Base-by-base conservation (phyloP, 805 yeast species). In the Pichia cabralensis region DNA sequence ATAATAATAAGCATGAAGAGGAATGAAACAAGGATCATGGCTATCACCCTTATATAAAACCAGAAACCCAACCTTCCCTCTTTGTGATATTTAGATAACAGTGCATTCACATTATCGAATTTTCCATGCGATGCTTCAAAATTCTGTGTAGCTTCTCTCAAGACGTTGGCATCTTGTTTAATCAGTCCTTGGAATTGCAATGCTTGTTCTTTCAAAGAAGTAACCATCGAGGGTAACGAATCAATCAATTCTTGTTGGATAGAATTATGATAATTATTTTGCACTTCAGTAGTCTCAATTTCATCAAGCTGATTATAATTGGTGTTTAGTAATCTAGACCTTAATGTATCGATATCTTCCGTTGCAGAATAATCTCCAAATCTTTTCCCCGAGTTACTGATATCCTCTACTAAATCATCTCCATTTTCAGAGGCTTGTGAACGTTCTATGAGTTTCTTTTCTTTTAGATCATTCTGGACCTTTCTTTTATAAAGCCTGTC, bases 91-190 rank as follows among this genome's bases (percentile, higher is more conserved):
- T 48, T 46, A 3, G 48, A 37, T 12, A 58, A 31, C 15, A 52
- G 40, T 8, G 35, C 34, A 31, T 49, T 53, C n/a, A 58, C 60
- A 13, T 37, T 46, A 12, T 41, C 43, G 28, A 58, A 48, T 19
- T 41, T 49, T 11, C 55, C 53, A 26, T 44, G 45, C 1, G 58
- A 52, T 15, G 47, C 41, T 17, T 58, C 62, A 30, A 58, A 50
- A 32, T 54, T 53, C 27, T 52, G 55, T 8, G 55, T 46, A 9
- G 60, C 60, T 26, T 57, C 58, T 28, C 49, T 55, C 30, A 58
- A 40, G 10, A 58, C 47, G 5, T 30, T 42, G 1, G 61, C 60
- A 42, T 58, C 62, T 26, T 53, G 47, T 28, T 45, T 47, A 4
- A 58, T 24, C 44, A 53, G 29, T 26, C 53, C 53, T 28, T 57